Base-by-base conservation (phyloP, 108 stramenopile genomes). In the Cyclostephanos tholiformis region DNA sequence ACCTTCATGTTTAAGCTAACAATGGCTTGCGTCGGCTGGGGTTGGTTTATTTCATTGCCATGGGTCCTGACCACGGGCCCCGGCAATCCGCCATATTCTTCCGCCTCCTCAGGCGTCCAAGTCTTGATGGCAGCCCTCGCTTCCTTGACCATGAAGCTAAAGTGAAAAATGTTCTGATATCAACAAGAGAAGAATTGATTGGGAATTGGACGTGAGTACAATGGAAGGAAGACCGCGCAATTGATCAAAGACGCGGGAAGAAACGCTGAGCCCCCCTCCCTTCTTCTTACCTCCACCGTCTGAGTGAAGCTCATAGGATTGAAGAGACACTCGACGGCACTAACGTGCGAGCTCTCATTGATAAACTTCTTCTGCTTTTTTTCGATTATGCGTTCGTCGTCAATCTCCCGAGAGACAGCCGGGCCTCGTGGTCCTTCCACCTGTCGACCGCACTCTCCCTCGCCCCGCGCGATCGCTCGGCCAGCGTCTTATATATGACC, bases 231-330 rank as follows among this genome's bases (percentile, higher is more conserved):
- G 44, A 46, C 44, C 2, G 16, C 14, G 0, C 14, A 46, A 3
- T 17, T 14, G 12, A 9, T 12, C 6, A 41, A 41, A 41, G 9
- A 41, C 32, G 32, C 32, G 41, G 44, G 16, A 17, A 17, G 14
- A 3, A 14, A 46, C 44, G 16, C 16, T 3, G 13, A 13, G 44
- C 44, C 16, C 16, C 44, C 12, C 14, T 46, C 16, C 16, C 41
- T 41, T 41, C 41, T 7, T 16, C 44, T 46, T 14, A 16, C 44
- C 44, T 96, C 96, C 16, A 94, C 92, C 9, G 96, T 93, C 70
- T 96, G 91, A 1, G 94, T 94, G 70, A 95, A 95, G 58, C 84
- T 85, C 46, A 86, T 77, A 4, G 94, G 96, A 61, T 96, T 91
- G 79, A 94, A 86, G 5, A 96, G 79, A 56, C 80, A 83, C 20